Conservation (phyloP, 2,329 filamentous ascomycete genomes). For the Podosphaera xanthii region DNA sequence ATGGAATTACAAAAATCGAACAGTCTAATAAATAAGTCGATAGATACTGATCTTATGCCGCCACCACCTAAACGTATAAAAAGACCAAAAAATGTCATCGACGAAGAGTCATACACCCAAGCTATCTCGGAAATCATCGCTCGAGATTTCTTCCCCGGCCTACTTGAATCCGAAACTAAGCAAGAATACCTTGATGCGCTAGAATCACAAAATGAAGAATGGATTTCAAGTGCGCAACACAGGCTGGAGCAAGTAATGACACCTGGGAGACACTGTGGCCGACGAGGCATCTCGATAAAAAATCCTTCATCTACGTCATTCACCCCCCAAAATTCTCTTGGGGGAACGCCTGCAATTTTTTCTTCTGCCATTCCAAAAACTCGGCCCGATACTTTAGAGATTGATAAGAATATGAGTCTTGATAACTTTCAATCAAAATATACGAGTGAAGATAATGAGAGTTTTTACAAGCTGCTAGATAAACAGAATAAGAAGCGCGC, state of each 20-base stretch:
- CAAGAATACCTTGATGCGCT: slow-evolving; percentile 82
- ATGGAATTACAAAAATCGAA: slow-evolving; percentile 19
- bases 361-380: slow-evolving; percentile 19
- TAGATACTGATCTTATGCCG: slow-evolving; percentile 57
- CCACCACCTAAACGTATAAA: slow-evolving; percentile 89
- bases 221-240: slow-evolving; percentile 64
- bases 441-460: slow-evolving; percentile 94
- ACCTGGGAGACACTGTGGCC: slow-evolving; percentile 30
- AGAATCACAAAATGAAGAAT: slow-evolving; percentile 61
- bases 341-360: slow-evolving; percentile 29
- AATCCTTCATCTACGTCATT: slow-evolving; percentile 14
- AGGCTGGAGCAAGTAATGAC: slow-evolving; percentile 62
- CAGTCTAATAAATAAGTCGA: slow-evolving; percentile 37
- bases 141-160: slow-evolving; percentile 85
- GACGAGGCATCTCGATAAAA: slow-evolving; percentile 16
- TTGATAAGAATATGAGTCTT: slow-evolving; percentile 61
- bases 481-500: slow-evolving; percentile 68
- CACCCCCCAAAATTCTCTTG: neutral
- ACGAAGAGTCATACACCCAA: slow-evolving; percentile 84
- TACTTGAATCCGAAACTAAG: slow-evolving; percentile 67
- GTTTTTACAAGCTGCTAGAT: slow-evolving; percentile 80
- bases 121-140: slow-evolving; percentile 85
- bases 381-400: slow-evolving; percentile 21
- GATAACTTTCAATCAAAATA: slow-evolving; percentile 77
- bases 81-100: slow-evolving; percentile 64